Percentiles rank a stretch among this genome's conserved stretches.
Conservation (phyloP, 2,329 filamentous ascomycete species). For the Penicillium sp. region DNA sequence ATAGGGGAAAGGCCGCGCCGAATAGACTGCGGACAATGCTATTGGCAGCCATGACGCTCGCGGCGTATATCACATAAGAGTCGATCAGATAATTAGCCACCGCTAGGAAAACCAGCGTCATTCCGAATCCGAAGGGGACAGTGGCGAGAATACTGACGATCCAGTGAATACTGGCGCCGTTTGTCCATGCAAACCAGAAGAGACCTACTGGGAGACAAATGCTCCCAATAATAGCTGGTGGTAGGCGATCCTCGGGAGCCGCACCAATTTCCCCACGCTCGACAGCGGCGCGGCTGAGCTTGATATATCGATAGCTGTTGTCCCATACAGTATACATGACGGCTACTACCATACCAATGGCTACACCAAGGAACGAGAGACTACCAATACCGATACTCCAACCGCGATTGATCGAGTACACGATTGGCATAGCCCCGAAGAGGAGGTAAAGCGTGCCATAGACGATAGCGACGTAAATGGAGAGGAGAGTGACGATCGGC, state of each 20-base stretch:
- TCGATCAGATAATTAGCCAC: constrained; percentile 62
- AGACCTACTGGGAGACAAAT: not conserved
- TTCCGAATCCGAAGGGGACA: constrained; percentile 57
- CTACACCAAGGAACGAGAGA: too few relatives aligned
- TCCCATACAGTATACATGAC: too few relatives aligned
- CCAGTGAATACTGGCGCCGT: constrained; percentile 34
- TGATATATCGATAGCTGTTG: too few relatives aligned
- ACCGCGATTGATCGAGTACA: too few relatives aligned
- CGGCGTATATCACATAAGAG: constrained; percentile 56
- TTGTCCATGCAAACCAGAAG: constrained; percentile 7
- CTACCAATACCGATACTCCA: too few relatives aligned
- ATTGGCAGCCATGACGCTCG: constrained; percentile 50
- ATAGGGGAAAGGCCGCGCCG: constrained; percentile 39
- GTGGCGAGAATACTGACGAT: constrained; percentile 45
- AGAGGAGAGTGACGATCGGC: not conserved
- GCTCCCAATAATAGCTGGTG: too few relatives aligned
- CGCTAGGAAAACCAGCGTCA: constrained; percentile 58
- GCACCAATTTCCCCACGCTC: too few relatives aligned
- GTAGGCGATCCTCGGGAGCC: too few relatives aligned
- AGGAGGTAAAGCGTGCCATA: not conserved
- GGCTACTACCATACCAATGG: too few relatives aligned
- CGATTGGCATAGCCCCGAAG: too few relatives aligned
- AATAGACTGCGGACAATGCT: constrained; percentile 47
- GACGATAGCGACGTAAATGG: not conserved
- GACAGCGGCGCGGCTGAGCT: too few relatives aligned